Base-by-base conservation (phyloP, 2,329 filamentous ascomycete species). In the Fusarium sp. region DNA sequence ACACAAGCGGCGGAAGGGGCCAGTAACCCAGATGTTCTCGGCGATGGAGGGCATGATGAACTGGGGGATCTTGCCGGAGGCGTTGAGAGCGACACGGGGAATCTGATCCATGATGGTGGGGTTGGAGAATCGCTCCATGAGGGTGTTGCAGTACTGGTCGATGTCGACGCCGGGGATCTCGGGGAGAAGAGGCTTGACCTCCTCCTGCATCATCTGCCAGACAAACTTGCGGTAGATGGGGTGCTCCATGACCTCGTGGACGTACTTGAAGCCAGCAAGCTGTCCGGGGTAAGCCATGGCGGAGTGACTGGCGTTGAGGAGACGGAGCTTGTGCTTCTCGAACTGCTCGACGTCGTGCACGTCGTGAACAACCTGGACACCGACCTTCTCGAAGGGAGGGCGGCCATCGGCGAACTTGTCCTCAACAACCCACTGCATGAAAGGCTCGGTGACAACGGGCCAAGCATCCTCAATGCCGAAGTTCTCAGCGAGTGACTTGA, bases 371-470 rank as follows among this genome's bases (percentile, higher is more conserved):
- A 88, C 82, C 81, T 88, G 86, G 7, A 86, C 86, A 60, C 86
- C 86, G 44, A 85, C 86, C 79, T 86, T 85, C 50, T 88, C 86
- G 53, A 88, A 87, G 1, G 84, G 81, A 32, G 86, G 86, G 49
- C 86, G 86, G 42, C 86, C 86, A 65, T 87, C 83, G 67, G 75
- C 80, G 78, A 88, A 88, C 64, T 85, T 80, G 80, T 88, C 86
- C 79, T 88, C 86, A 56, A 88, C 81, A 4, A 88, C 86, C 86
- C 86, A 88, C 80, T 88, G 86, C 83, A 85, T 87, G 67, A 88
- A 88, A 43, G 86, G 86, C 82, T 88, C 86, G 1, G 86, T 88
- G 25, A 88, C 86, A 10, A 88, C 86, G 1, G 86, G 86, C 86
- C 86, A 88, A 8, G 81, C 77, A 72, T 88, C 86, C 73, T 86